Evolutionary conservation across 2,329 filamentous ascomycete species (phyloP), one percentile per base, ranked within the genome.

Genomic region (Didymella exigua): DNA sequence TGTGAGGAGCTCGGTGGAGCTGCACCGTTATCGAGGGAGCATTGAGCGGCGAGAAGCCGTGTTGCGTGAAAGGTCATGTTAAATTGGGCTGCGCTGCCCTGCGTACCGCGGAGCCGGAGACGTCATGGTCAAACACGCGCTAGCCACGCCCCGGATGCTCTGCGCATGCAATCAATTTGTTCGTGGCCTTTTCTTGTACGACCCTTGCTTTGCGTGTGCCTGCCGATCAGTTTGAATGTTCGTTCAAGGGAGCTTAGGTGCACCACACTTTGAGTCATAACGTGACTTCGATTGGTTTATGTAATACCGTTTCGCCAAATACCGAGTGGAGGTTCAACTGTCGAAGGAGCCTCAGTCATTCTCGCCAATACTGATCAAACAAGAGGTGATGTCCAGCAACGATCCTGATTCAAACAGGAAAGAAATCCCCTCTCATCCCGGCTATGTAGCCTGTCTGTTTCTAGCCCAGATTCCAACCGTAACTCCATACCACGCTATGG

Each of bases 1-100:
- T 46, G 54, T 30, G 50, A 43, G 23, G 30, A 38, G 67, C 66
- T 68, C 69, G 59, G 56, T 38, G 41, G 65, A 65, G 67, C 67
- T 61, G 38, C 24, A 26, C 13, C 10, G 21, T 57, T 53, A 58
- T 43, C 34, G 42, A 44, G 43, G 43, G 45, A 44, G 46, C 59
- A 59, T 61, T 37, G 59, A 59, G 34, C 37, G 37, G 31, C 27
- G 29, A 43, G 18, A 4, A 23, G 27, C n/a, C 13, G 49, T 36
- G 43, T 43, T 33, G 45, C 45, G 40, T 49, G 51, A 40, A 40
- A 47, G 40, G 24, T 30, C 40, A 27, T 24, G 21, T 30, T 37
- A 19, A 16, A 14, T 19, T 31, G 43, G 31, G 16, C 27, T 45
- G 34, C 21, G 51, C 51, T 54, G 45, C 52, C 52, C 46, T 49